A percentile compares a stretch with the other conserved stretches of the same genome.
phyloP scores from a whole-genome alignment of 2,329 filamentous ascomycete species.

The Neocatenulostroma microsporum region DNA sequence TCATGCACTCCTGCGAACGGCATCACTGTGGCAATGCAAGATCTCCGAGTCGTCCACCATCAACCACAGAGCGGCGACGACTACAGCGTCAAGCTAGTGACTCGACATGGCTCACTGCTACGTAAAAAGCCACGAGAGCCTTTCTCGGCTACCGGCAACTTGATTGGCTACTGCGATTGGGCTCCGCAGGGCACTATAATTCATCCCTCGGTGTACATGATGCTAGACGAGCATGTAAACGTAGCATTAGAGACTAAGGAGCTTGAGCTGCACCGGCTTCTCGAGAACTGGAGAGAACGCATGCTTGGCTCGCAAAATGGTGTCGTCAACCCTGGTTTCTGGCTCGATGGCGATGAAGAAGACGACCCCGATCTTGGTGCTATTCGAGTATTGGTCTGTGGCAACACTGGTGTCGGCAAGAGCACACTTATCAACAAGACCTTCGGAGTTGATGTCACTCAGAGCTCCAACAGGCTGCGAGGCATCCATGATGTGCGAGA shows the following conservation, averaged over 20 bases:
- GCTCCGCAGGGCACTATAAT: constrained; percentile 27
- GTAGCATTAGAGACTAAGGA: constrained; percentile 21
- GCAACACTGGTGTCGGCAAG: constrained; percentile 28
- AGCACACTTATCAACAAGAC: constrained; percentile 28
- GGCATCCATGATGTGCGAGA: constrained; percentile 28
- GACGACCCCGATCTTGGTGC: constrained; percentile 14
- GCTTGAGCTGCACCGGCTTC: constrained; percentile 20
- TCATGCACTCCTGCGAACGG: constrained; percentile 15
- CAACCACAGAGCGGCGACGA: constrained; percentile 6
- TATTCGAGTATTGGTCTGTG: constrained; percentile 30
- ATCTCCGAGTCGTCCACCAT: constrained; percentile 19
- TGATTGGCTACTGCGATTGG: constrained; percentile 17
- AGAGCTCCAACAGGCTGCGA: constrained; percentile 21
- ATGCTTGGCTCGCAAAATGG: constrained; percentile 16
- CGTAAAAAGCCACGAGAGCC: constrained; percentile 13
- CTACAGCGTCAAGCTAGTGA: constrained; percentile 14
- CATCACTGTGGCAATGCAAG: constrained; percentile 15
- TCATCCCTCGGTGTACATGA: constrained; percentile 28
- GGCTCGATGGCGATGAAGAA: constrained; percentile 18
- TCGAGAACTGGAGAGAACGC: constrained; percentile 20
- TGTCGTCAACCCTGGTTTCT: constrained; percentile 19
- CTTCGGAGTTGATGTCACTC: constrained; percentile 27
- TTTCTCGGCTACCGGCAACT: constrained; percentile 14
- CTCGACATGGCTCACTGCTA: constrained; percentile 11
- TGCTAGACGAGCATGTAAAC: constrained; percentile 25